Conservation (phyloP, 2,329 filamentous ascomycete genomes). For the Alternaria metachromatica region DNA sequence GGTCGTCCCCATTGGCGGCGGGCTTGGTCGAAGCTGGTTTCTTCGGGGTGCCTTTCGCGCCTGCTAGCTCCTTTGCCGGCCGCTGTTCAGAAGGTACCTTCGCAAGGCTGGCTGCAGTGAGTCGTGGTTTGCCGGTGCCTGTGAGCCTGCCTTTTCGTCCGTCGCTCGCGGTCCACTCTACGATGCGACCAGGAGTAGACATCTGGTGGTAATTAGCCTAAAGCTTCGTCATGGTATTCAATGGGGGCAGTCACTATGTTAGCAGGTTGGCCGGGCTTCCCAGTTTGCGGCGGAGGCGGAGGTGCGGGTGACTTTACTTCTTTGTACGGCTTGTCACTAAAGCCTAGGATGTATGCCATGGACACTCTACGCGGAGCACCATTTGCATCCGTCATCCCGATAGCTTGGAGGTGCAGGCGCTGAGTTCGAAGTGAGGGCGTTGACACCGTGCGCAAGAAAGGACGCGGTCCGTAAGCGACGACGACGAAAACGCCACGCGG, state of each 20-base stretch:
- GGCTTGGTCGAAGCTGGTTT: background rate
- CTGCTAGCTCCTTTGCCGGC: background rate
- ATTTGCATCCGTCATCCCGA: slow-evolving; percentile 22
- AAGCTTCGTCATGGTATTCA: accelerated
- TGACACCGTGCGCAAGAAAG: background rate
- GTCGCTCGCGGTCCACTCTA: slow-evolving; percentile 45
- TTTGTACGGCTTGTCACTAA: slow-evolving; percentile 41
- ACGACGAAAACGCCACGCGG: background rate
- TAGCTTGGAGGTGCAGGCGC: background rate
- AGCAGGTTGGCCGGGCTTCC: slow-evolving; percentile 11
- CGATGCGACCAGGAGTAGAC: slow-evolving; percentile 28
- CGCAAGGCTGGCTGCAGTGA: slow-evolving; percentile 19
- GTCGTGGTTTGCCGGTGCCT: slow-evolving; percentile 20
- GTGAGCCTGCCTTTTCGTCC: slow-evolving; percentile 39
- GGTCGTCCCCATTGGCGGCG: background rate
- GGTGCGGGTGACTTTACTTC: slow-evolving; percentile 19
- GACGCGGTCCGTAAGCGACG: background rate
- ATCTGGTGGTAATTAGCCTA: slow-evolving; percentile 19
- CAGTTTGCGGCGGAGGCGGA: slow-evolving; percentile 6
- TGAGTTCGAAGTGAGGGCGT: background rate
- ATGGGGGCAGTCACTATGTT: slow-evolving; percentile 16
- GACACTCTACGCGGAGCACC: slow-evolving; percentile 27
- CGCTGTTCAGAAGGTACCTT: slow-evolving; percentile 17
- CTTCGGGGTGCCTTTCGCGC: background rate
- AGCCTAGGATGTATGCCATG: slow-evolving; percentile 37